Evolutionary conservation across 2,329 filamentous ascomycete species (phyloP), one percentile per base, ranked within the genome.

Genomic region (Trematosphaeria pertusa): DNA sequence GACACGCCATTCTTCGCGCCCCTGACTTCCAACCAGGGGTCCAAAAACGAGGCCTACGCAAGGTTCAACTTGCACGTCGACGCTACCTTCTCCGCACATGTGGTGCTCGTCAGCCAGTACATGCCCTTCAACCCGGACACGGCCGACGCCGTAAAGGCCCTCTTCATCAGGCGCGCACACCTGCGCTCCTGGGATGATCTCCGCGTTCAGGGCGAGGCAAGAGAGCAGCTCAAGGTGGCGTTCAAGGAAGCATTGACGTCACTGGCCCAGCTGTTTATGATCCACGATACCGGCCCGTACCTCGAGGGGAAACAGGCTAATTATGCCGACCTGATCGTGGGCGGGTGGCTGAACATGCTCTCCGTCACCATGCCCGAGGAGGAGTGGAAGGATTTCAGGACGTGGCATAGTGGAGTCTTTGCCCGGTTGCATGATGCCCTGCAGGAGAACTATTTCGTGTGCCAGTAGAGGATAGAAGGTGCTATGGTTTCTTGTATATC

Each of bases 291-390:
- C 10, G 80, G 81, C 5, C 78, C 79, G 0, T 84, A 79, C 37
- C 18, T 84, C 1, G 67, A 81, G 2, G 81, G 80, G 0, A 37
- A 51, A 1, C 58, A 54, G 58, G 71, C 74, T 1, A 77, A 59
- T 34, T 83, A 84, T 69, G 81, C 80, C 1, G 83, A 85, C 56
- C 58, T 83, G 0, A 81, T 84, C 24, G 75, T 85, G 1, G 82
- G 81, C 1, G 80, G 69, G 0, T 85, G 82, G 82, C 44, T 85
- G 61, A 70, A 73, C 5, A 79, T 82, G 75, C 54, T 76, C 42
- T 50, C 55, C 3, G 60, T 31, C 11, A 72, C 69, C 19, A 58
- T 83, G 43, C 75, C 75, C 0, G 41, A 56, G 43, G 49, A 56
- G 2, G 81, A 83, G 46, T 83, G 79, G 80, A 58, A 76, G 48